Conservation (phyloP, 352 stramenopile genomes). For the Hyaloperonospora brassicae region DNA sequence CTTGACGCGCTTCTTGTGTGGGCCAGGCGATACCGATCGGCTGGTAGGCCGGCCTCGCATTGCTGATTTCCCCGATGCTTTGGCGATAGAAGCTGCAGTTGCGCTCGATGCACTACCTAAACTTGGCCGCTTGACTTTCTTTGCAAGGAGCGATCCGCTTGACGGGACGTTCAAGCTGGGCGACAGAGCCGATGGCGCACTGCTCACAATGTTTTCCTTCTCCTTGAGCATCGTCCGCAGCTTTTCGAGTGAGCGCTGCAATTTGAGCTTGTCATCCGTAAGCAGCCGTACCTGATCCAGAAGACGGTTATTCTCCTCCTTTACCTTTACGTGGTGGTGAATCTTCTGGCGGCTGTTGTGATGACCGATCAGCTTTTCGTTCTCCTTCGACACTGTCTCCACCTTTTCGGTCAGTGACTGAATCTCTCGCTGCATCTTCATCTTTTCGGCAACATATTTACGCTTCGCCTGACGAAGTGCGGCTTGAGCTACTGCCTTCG, state of each 20-base stretch:
- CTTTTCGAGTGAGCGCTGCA: slow-evolving; percentile 42
- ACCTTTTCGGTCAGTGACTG: slow-evolving; percentile 36
- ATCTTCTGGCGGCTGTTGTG: slow-evolving; percentile 79
- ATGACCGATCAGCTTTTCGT: slow-evolving; percentile 70
- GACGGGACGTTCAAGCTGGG: slow-evolving; percentile 18
- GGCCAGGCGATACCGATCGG: slow-evolving; percentile 27
- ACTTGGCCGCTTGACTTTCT: slow-evolving; percentile 15
- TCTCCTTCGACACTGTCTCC: slow-evolving; percentile 38
- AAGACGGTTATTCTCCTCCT: slow-evolving; percentile 77
- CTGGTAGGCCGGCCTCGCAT: slow-evolving; percentile 11
- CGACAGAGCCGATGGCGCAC: slow-evolving; percentile 19
- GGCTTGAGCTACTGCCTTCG: slow-evolving; percentile 23
- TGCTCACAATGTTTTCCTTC: slow-evolving; percentile 55
- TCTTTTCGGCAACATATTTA: slow-evolving; percentile 41
- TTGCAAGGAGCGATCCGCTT: slow-evolving; percentile 2
- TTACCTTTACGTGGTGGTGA: slow-evolving; percentile 73
- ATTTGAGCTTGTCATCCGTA: slow-evolving; percentile 54
- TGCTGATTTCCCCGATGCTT: slow-evolving; percentile 20
- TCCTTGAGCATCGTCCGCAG: slow-evolving; percentile 46
- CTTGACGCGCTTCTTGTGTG: slow-evolving; percentile 35
- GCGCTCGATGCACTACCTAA: slow-evolving; percentile 16
- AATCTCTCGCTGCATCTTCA: slow-evolving; percentile 43
- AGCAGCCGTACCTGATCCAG: slow-evolving; percentile 57
- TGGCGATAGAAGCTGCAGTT: slow-evolving; percentile 17
- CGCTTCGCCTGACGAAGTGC: slow-evolving; percentile 28